Base-by-base conservation (phyloP, 768 basidiomycete genomes). In the Lentinula sp. region DNA sequence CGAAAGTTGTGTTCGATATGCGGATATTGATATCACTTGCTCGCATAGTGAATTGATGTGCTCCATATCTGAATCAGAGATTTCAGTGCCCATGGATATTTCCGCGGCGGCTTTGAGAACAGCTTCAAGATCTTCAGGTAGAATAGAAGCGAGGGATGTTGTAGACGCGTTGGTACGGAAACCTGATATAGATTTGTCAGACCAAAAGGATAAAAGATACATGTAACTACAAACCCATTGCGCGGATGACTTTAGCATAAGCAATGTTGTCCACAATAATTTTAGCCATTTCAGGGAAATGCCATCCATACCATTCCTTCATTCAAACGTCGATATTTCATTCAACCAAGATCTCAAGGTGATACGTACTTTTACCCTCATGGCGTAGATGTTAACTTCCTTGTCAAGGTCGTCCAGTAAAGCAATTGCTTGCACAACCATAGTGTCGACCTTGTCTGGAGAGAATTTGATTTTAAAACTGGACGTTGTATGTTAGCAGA, bases 301-400 rank as follows among this genome's bases (percentile, higher is more conserved):
- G 97, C 97, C 97, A 99, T 40, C 97, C 97, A 68, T 99, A 99
- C 97, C 97, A 99, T 84, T 99, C 97, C 96, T 97, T 67, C 4
- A 51, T 40, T 59, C 56, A 56, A 15, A 54, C 15, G 31, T 16
- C 21, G 39, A 42, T 46, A 57, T 11, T 23, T n/a, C 32, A 31
- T 51, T 4, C 42, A 63, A 35, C 55, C 62, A 37, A 23, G 37
- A 39, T 35, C 28, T 28, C 46, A 15, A 51, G 28, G 15, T 11
- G 18, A 23, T 49, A 60, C 81, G 37, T 61, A 95, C 95, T 84
- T 99, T 99, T 50, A 96, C 93, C 69, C 97, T 86, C 97, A 99
- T 99, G 13, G 95, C 85, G 71, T 99, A 99, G 57, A 98, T 97
- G 78, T 99, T 99, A 72, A 98, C 91, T 76, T 98, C 97, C 77